Base-by-base conservation (phyloP, 331 rosid species). In the Pyrus hybrid region DNA sequence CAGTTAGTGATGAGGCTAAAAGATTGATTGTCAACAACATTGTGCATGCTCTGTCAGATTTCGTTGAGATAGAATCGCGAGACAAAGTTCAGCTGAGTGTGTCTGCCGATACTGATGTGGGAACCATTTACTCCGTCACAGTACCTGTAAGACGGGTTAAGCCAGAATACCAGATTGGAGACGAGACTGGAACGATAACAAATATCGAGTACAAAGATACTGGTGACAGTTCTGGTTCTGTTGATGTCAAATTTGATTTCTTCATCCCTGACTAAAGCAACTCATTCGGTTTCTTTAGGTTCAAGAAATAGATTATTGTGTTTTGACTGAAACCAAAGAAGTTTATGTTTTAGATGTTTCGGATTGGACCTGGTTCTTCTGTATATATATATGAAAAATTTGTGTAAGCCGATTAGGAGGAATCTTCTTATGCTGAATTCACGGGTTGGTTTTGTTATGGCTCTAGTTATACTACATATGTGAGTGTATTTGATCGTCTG, bases 81-180 rank as follows among this genome's bases (percentile, higher is more conserved):
- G 99, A 94, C 80, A 94, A 94, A 85, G 99, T 94, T 80, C 87
- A 92, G 82, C 80, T 94, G 68, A 94, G 93, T 68, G 96, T 94
- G 76, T 92, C 97, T 49, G 77, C 99, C 13, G 97, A 94, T 79
- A 80, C 95, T 30, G 97, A 90, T 76, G 83, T 94, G 18, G 99
- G 99, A 77, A 94, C 99, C 65, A 86, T 94, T 73, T 94, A 92
- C 81, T 94, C 99, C 2, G 96, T 94, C 80, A 92, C 96, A 0
- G 97, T 94, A 63, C 99, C 99, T 6, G 97, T 94, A 18, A 85
- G 97, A 75, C 86, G 99, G 45, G 99, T 94, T 73, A 94, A 92
- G 83, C 87, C 92, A 60, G 92, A 92, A 80, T 94, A 94, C 88
- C 99, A 90, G 81, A 89, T 80, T 13, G 74, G 66, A 23, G 97